phyloP scores from a whole-genome alignment of 1,284 basidiomycete species.

The Pseudozyma pruni region DNA sequence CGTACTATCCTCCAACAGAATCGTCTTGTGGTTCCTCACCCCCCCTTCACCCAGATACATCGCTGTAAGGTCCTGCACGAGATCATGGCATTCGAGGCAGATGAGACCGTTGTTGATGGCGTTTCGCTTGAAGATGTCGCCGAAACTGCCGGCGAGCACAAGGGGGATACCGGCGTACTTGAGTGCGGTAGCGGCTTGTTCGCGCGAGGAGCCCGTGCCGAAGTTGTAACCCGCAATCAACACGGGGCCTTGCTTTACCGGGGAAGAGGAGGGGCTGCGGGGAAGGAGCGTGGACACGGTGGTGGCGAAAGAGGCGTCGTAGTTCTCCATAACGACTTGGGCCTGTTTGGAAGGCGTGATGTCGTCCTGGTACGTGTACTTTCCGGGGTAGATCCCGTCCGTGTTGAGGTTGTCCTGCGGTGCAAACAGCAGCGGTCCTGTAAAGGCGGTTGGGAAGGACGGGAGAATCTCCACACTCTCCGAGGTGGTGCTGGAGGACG shows the following conservation, averaged over 20 bases:
- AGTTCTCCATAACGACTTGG: conserved; percentile 96
- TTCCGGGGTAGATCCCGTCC: conserved; percentile 98
- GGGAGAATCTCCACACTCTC: conserved; percentile 51
- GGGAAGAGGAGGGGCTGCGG: conserved; percentile 68
- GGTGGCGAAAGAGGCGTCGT: conserved; percentile 86
- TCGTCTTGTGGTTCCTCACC: conserved; percentile 70
- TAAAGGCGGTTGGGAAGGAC: conserved; percentile 80
- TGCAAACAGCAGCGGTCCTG: conserved; percentile 86
- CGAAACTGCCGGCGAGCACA: conserved; percentile 95
- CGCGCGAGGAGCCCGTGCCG: conserved; percentile 96
- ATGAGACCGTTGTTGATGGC: conserved; percentile 98
- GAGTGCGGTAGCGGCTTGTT: conserved; percentile 97
- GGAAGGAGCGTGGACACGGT: conserved; percentile 79
- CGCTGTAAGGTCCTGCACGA: conserved; percentile 84
- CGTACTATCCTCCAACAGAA: conserved; percentile 51
- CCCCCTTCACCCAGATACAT: conserved; percentile 77
- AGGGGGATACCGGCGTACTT: conserved; percentile 92
- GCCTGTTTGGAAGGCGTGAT: conserved; percentile 94
- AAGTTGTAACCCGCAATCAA: conserved; percentile 97
- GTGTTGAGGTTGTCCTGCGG: conserved; percentile 99
- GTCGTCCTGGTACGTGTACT: conserved; percentile 99
- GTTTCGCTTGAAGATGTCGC: conserved; percentile 99
- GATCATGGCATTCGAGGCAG: conserved; percentile 88
- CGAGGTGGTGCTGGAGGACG: conserved; percentile 34
- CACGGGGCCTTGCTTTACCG: conserved; percentile 73